These are phyloP conservation scores for Pseudocercospora fijiensis DNA, from an alignment of 2,329 filamentous ascomycete genomes.

Conservation along the genomic window DNA sequence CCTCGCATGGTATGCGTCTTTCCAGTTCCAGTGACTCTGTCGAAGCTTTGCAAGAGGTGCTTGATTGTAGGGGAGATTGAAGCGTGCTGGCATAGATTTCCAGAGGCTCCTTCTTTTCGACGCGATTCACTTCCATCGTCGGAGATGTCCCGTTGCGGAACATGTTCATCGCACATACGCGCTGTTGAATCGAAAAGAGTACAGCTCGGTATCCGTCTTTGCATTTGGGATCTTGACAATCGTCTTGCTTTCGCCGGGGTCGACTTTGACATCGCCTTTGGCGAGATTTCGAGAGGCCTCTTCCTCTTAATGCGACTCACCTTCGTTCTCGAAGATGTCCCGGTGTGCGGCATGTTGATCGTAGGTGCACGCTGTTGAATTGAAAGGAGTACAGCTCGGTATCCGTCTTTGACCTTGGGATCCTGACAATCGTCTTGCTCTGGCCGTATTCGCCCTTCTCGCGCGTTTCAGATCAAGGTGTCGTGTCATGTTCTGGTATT, in stretches of 20 bases:
- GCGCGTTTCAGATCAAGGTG: too few species aligned
- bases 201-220: slow-evolving; percentile 87
- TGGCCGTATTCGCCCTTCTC: slow-evolving; percentile 36
- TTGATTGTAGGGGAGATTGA: slow-evolving; percentile 86
- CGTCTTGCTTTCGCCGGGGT: slow-evolving; percentile 43
- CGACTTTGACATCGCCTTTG: too few species aligned
- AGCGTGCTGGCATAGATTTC: slow-evolving; percentile 13
- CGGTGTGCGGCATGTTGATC: too few species aligned
- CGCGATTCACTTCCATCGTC: slow-evolving; percentile 72
- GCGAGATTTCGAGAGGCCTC: neutral
- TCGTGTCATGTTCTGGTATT: too few species aligned
- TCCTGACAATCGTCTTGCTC: slow-evolving; percentile 67
- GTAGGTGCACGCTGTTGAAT: slow-evolving; percentile 90
- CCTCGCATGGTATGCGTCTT: slow-evolving; percentile 92
- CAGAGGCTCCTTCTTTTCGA: slow-evolving; percentile 4
- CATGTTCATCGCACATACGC: too few species aligned
- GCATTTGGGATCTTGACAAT: slow-evolving; percentile 89
- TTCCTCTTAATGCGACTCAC: slow-evolving; percentile 49
- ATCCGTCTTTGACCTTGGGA: slow-evolving; percentile 92
- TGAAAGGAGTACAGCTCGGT: slow-evolving; percentile 88
- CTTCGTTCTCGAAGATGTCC: too few species aligned
- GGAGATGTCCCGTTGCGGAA: too few species aligned
- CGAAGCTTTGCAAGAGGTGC: slow-evolving; percentile 94
- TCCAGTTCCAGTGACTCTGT: slow-evolving; percentile 94
- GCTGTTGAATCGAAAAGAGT: slow-evolving; percentile 90